Conservation (phyloP, 345 rosid species). For the Populus simonii region DNA sequence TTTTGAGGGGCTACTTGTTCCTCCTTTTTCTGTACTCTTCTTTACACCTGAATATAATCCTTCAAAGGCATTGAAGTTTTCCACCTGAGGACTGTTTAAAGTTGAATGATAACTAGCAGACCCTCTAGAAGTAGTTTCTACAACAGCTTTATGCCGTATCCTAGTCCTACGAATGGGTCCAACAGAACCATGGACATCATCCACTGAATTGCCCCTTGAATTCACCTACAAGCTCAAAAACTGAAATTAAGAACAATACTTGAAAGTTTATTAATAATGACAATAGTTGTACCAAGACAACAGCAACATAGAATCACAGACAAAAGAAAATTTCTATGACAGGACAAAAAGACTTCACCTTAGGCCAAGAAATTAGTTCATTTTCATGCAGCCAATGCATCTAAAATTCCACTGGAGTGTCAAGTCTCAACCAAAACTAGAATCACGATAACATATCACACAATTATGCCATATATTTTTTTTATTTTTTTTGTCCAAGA, state of each 20-base stretch:
- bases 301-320: neutral
- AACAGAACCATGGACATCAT: slow-evolving; percentile 48
- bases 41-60: slow-evolving; percentile 31
- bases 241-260: neutral
- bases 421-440: neutral
- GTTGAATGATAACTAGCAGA: slow-evolving; percentile 42
- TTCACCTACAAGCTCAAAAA: slow-evolving; percentile 31
- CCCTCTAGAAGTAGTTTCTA: slow-evolving; percentile 34
- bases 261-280: slow-evolving; percentile 5
- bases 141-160: slow-evolving; percentile 35
- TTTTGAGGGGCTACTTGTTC: slow-evolving; percentile 35
- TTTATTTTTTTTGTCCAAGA: neutral
- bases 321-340: too few species aligned
- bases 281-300: slow-evolving; percentile 7
- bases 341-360: neutral
- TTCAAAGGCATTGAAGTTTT: slow-evolving; percentile 27
- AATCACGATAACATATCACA: neutral
- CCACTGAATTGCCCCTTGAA: slow-evolving; percentile 40
- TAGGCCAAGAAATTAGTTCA: neutral
- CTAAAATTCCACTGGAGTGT: neutral
- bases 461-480: neutral
- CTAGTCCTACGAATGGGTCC: slow-evolving; percentile 73
- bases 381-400: neutral
- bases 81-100: slow-evolving; percentile 32
- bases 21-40: slow-evolving; percentile 47